Evolutionary conservation across 2,329 filamentous ascomycete species (phyloP).

Genomic region (Furcasterigmium sp.): DNA sequence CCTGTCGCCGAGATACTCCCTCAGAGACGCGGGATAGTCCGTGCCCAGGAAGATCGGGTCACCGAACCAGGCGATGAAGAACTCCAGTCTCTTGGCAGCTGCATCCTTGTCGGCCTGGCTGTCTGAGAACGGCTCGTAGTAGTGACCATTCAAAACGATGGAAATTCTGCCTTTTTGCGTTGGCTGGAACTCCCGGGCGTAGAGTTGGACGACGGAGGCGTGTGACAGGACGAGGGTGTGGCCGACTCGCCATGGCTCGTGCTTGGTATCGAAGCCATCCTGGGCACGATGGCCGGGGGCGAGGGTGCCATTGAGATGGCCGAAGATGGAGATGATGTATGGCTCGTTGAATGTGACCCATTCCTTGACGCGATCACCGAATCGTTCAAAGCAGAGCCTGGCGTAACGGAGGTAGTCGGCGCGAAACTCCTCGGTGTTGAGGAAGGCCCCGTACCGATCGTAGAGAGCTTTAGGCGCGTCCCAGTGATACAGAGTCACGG

Average conservation of each 20-base stretch:
- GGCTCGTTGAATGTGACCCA: constrained; percentile 36
- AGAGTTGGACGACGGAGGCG: constrained; percentile 23
- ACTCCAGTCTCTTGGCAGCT: constrained; percentile 29
- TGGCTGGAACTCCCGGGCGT: constrained; percentile 24
- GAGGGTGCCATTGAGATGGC: constrained; percentile 26
- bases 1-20: constrained; percentile 21
- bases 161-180: constrained; percentile 24
- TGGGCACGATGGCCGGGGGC: constrained; percentile 25
- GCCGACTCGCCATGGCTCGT: constrained; percentile 29
- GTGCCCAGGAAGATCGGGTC: constrained; percentile 27
- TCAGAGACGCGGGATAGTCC: constrained; percentile 19
- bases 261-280: constrained; percentile 30
- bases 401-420: constrained; percentile 31
- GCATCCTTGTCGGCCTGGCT: constrained; percentile 14
- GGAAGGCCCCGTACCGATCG: constrained; percentile 27
- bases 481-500: constrained; percentile 63
- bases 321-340: constrained; percentile 31
- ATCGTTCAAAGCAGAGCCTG: constrained; percentile 26
- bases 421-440: constrained; percentile 23
- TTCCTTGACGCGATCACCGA: constrained; percentile 26
- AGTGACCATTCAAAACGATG: constrained; percentile 30
- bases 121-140: constrained; percentile 30
- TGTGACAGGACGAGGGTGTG: constrained; percentile 30
- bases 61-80: constrained; percentile 33
- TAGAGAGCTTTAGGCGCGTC: constrained; percentile 37